Evolutionary conservation across 192 early-diverging fungal species (phyloP).

Genomic region (Spizellomyces sp.): DNA sequence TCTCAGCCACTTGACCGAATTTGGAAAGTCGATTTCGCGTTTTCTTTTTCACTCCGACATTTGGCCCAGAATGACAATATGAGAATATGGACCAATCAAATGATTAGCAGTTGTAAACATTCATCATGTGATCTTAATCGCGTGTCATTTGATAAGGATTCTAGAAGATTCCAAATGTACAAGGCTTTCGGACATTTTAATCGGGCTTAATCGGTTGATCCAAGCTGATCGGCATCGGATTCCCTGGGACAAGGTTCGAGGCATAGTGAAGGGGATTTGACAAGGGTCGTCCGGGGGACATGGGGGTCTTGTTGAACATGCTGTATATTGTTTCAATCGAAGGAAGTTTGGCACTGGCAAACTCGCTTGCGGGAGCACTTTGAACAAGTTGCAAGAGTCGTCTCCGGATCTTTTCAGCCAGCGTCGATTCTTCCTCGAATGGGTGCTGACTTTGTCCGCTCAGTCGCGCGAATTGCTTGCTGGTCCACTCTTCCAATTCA

Average conservation of each 20-base stretch:
- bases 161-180: too few relatives aligned
- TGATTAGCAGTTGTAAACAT: too few relatives aligned
- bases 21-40: too few relatives aligned
- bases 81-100: too few relatives aligned
- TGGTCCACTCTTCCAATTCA: conserved; percentile 14
- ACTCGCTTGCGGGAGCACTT: conserved; percentile 30
- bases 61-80: too few relatives aligned
- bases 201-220: not conserved
- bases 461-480: not conserved
- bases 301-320: conserved; percentile 2
- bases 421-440: conserved; percentile 15
- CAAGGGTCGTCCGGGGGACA: not conserved
- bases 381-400: conserved; percentile 33
- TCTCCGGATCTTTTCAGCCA: conserved; percentile 24
- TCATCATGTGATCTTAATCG: too few relatives aligned
- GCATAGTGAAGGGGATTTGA: not conserved
- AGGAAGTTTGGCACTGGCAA: conserved; percentile 19
- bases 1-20: too few relatives aligned
- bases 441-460: conserved; percentile 10
- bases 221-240: not conserved
- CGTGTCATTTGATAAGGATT: too few relatives aligned
- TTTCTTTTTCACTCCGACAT: too few relatives aligned
- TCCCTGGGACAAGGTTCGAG: not conserved
- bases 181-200: too few relatives aligned
- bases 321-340: conserved; percentile 12